Evolutionary conservation across 768 basidiomycete genomes (phyloP).

Genomic region (Panaeolus cyanescens): DNA sequence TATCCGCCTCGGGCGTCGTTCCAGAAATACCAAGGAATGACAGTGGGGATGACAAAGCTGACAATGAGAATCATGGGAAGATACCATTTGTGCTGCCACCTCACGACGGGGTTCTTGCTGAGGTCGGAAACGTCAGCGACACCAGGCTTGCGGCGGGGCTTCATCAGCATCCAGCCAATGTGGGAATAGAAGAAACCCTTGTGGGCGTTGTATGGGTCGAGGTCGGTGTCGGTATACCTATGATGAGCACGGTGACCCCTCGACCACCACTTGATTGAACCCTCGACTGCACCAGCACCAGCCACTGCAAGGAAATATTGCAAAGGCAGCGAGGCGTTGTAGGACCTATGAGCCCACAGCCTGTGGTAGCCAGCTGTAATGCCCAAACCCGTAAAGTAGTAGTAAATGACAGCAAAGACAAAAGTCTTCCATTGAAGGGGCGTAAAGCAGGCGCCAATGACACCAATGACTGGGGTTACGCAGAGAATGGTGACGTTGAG

Average conservation of each 20-base stretch:
- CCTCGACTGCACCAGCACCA: conserved; percentile 93
- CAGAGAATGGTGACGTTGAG: conserved; percentile 74
- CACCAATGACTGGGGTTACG: conserved; percentile 70
- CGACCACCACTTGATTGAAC: conserved; percentile 99
- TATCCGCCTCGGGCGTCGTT: conserved; percentile 86
- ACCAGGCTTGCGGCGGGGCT: conserved; percentile 87
- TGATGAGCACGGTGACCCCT: conserved; percentile 98
- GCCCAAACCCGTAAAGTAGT: conserved; percentile 65
- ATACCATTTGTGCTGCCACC: conserved; percentile 90
- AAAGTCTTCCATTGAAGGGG: conserved; percentile 73
- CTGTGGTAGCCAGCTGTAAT: conserved; percentile 97
- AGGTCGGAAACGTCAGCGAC: conserved; percentile 90
- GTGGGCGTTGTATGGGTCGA: conserved; percentile 94
- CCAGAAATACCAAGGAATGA: conserved; percentile 81
- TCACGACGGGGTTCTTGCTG: conserved; percentile 74
- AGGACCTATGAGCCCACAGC: conserved; percentile 95
- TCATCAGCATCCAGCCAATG: conserved; percentile 92
- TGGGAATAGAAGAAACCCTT: conserved; percentile 87
- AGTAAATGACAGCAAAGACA: conserved; percentile 44
- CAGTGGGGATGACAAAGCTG: conserved; percentile 73
- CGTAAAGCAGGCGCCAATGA: conserved; percentile 71
- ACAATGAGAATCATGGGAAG: conserved; percentile 66
- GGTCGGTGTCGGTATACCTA: conserved; percentile 94
- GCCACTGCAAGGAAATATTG: conserved; percentile 83
- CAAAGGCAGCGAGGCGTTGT: conserved; percentile 86